Base-by-base conservation (phyloP, 352 stramenopile species). In the Phytopythium boreale region DNA sequence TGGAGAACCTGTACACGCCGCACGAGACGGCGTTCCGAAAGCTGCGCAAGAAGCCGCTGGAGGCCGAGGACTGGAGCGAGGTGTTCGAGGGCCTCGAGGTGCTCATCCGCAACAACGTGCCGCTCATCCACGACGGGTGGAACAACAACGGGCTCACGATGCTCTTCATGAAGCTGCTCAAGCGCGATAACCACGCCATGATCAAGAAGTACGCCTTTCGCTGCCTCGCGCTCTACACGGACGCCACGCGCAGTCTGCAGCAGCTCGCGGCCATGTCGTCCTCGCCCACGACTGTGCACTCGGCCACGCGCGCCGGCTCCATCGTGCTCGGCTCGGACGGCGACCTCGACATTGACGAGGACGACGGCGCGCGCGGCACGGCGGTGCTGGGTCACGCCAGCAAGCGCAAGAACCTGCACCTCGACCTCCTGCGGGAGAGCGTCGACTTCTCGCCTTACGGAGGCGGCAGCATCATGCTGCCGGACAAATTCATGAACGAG, bases 191-290 rank as follows among this genome's bases (percentile, higher is more conserved):
- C 76, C 84, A 95, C 61, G 75, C 84, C 8, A 84, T 94, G 41
- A 95, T 96, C 69, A 96, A 95, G 66, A 95, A 96, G 61, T 96
- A 96, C 65, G 87, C 87, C 7, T 96, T 96, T 66, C 76, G 87
- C 2, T 96, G 87, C 61, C 69, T 96, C 29, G 84, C 87, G 49
- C 72, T 96, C 20, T 96, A 92, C 66, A 80, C 85, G 4, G 87
- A 96, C 63, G 87, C 83, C 7, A 90, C 83, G 41, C 74, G 87
- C 36, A 91, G 77, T 63, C 64, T 87, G n/a, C 70, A 83, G 67
- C 84, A 94, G 61, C 72, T 96, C 36, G 52, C 75, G 44, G 46
- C 70, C 0, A 71, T 91, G 49, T 64, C 76, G 1, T 66, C 74
- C 1, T 62, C 71, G 29, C 56, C 55, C 52, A 76, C 71, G 1